Evolutionary conservation across 768 basidiomycete species (phyloP).

Genomic region (Tulasnella sp.): DNA sequence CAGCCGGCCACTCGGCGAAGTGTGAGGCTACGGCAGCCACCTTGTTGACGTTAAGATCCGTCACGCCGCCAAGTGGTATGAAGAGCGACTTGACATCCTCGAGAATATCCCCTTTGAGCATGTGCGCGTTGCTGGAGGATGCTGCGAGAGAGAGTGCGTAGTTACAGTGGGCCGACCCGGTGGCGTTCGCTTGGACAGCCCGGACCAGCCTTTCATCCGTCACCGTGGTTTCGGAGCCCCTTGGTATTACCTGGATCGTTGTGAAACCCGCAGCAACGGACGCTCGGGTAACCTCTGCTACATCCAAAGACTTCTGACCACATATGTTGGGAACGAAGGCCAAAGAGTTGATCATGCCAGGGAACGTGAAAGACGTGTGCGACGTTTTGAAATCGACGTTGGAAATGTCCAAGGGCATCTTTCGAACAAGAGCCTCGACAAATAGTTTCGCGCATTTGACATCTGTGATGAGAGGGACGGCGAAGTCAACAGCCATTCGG

Average conservation of each 20-base stretch:
- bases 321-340: conserved; percentile 73
- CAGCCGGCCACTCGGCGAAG: conserved; percentile 80
- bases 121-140: conserved; percentile 50
- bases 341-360: conserved; percentile 81
- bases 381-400: conserved; percentile 90
- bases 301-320: conserved; percentile 43
- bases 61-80: conserved; percentile 55
- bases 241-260: conserved; percentile 65
- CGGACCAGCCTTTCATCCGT: conserved; percentile 60
- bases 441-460: conserved; percentile 97
- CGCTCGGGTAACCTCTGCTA: conserved; percentile 62
- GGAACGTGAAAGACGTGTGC: conserved; percentile 80
- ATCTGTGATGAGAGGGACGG: conserved; percentile 93
- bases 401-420: conserved; percentile 82
- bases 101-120: conserved; percentile 61
- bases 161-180: conserved; percentile 68
- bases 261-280: conserved; percentile 88
- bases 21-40: conserved; percentile 73
- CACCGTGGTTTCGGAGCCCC: conserved; percentile 51
- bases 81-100: conserved; percentile 79
- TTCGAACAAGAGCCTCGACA: conserved; percentile 83
- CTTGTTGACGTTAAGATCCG: conserved; percentile 31
- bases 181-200: conserved; percentile 52
- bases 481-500: conserved; percentile 98
- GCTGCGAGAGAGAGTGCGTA: conserved; percentile 77